Evolutionary conservation across 345 rosid genomes (phyloP), one percentile per base, ranked within the genome.

Genomic region (Bruguiera gymnorhiza): DNA sequence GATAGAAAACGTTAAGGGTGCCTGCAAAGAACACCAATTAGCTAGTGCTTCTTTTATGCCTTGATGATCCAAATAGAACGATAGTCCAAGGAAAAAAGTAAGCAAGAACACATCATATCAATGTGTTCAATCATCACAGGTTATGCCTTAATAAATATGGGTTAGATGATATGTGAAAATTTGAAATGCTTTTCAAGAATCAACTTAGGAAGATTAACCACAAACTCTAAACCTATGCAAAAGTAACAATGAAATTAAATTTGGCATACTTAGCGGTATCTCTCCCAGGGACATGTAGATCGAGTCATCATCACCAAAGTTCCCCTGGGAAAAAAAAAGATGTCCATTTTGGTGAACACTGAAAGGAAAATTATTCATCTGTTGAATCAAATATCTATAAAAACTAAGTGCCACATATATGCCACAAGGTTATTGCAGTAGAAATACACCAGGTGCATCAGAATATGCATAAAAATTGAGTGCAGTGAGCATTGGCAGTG

Each of bases 281-380:
- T 95, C 99, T 39, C 89, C 99, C 9, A 95, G 85, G 68, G 99
- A 95, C 94, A 90, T 95, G 79, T 92, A 95, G 69, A 95, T 95
- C 0, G 97, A 83, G 77, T 95, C 99, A 76, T 95, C 99, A 72
- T 89, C 95, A 32, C 76, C 90, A 59, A 89, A 84, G 75, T 84
- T 67, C 68, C 82, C 96, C 96, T 89, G 84, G 79, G 82, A 83
- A 54, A 52, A 67, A 24, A n/a, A 69, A 65, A 67, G 60, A 67
- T 57, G 24, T 43, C 50, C 16, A 43, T 43, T 43, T 3, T 13
- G 50, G 50, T 43, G 50, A 43, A 43, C 50, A 13, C 13, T 43
- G 18, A 13, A 60, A 55, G 9, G 29, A 29, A 34, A 73, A 55
- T 70, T 62, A 76, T 27, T 48, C 61, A 73, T 31, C 61, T 29